phyloP scores from a whole-genome alignment of 371 early-diverging fungal genomes.

The Blakeslea trispora region DNA sequence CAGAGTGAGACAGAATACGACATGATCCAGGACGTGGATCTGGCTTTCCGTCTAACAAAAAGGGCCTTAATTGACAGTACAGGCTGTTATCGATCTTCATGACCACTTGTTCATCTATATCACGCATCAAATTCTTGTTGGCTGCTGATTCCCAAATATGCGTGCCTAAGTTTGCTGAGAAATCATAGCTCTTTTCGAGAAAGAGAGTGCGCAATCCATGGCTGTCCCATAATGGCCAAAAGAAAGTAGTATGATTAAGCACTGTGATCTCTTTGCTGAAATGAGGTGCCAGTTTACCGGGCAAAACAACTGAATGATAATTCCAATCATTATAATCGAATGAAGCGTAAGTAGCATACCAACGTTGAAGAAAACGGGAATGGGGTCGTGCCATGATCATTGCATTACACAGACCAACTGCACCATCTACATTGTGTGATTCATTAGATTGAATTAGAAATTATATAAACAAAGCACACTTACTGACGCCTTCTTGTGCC shows the following conservation, averaged over 20 bases:
- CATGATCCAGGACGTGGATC: conserved; percentile 38
- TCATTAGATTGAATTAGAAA: no score
- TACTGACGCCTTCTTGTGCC: conserved; percentile 54
- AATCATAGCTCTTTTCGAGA: conserved; percentile 48
- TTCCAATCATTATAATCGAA: conserved; percentile 50
- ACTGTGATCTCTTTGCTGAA: conserved; percentile 44
- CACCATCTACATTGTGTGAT: conserved; percentile 32
- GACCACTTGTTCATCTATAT: conserved; percentile 33
- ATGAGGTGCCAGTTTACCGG: conserved; percentile 47
- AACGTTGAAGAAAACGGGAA: conserved; percentile 51
- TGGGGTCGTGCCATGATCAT: conserved; percentile 52
- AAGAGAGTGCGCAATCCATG: conserved; percentile 44
- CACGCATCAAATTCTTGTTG: conserved; percentile 45
- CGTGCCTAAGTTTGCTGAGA: conserved; percentile 38
- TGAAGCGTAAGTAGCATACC: conserved; percentile 48
- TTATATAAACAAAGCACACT: conserved; percentile 5
- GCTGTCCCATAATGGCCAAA: conserved; percentile 56
- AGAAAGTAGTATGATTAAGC: conserved; percentile 43
- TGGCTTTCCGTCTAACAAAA: conserved; percentile 35
- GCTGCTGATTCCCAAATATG: conserved; percentile 58
- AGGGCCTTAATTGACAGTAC: conserved; percentile 45
- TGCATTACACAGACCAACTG: conserved; percentile 55
- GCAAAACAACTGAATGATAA: conserved; percentile 54
- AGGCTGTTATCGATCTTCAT: conserved; percentile 49
- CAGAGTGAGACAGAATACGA: conserved; percentile 26